Evolutionary conservation across 108 stramenopile genomes (phyloP).

Genomic region (Skeletonema tropicum): DNA sequence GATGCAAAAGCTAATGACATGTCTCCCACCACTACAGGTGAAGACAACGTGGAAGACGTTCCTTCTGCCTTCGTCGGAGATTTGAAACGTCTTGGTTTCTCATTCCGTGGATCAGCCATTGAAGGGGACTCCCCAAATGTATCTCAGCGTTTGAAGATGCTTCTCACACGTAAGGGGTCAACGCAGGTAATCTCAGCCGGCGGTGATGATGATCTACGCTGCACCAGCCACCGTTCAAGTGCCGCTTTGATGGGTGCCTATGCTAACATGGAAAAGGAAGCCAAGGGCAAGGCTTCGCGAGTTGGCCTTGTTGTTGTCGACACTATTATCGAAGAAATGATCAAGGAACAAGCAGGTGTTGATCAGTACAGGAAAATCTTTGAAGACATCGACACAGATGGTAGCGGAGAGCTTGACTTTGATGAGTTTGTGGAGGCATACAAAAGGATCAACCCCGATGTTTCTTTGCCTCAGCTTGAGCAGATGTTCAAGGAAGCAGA

Average conservation of each 20-base stretch:
- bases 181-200: background rate
- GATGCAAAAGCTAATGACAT: constrained; percentile 11
- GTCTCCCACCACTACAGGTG: background rate
- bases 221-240: background rate
- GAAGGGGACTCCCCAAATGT: no score
- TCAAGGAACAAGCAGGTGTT: constrained; percentile 37
- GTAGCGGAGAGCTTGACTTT: constrained; percentile 46
- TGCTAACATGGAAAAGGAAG: constrained; percentile 47
- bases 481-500: constrained; percentile 52
- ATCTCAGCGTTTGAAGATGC: background rate
- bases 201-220: background rate
- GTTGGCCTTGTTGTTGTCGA: constrained; percentile 26
- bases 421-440: constrained; percentile 56
- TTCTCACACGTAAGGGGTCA: no score
- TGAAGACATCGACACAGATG: constrained; percentile 48
- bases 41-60: no score
- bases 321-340: constrained; percentile 38
- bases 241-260: constrained; percentile 37
- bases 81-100: no score
- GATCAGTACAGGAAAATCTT: constrained; percentile 49
- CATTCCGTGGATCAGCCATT: no score
- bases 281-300: constrained; percentile 1
- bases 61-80: no score
- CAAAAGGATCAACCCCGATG: constrained; percentile 26
- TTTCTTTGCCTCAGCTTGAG: constrained; percentile 32